Conservation (phyloP, 352 stramenopile genomes). For the Phytophthora pistaciae region DNA sequence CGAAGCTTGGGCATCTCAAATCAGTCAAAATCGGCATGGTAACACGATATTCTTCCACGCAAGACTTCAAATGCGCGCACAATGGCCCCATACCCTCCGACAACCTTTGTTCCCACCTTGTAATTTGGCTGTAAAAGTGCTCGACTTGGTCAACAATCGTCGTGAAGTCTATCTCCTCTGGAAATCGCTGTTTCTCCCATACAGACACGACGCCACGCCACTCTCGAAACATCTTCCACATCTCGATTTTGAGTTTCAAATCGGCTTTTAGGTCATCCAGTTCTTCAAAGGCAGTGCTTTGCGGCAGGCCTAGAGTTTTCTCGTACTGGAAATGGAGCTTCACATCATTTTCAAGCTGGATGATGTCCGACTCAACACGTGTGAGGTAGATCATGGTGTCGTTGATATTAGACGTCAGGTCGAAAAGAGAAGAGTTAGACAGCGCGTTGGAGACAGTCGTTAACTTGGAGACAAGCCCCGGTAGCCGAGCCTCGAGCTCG, state of each 20-base stretch:
- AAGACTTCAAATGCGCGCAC: constrained; percentile 72
- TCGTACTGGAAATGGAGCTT: constrained; percentile 63
- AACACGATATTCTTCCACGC: constrained; percentile 83
- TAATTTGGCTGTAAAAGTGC: constrained; percentile 60
- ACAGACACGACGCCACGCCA: constrained; percentile 61
- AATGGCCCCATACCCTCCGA: constrained; percentile 54
- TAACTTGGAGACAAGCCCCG: constrained; percentile 47
- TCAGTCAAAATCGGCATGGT: constrained; percentile 84
- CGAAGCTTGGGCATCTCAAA: constrained; percentile 64
- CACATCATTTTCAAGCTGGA: constrained; percentile 30
- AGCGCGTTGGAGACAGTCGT: constrained; percentile 42
- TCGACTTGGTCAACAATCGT: constrained; percentile 76
- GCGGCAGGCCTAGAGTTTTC: constrained; percentile 61
- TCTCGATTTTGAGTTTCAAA: constrained; percentile 77
- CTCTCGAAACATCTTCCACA: constrained; percentile 81
- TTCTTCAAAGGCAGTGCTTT: constrained; percentile 82
- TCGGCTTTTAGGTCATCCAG: constrained; percentile 78
- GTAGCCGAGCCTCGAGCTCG: constrained; percentile 71
- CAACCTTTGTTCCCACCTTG: constrained; percentile 62
- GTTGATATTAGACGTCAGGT: constrained; percentile 53
- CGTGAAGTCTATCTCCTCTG: constrained; percentile 69
- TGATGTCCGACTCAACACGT: constrained; percentile 36
- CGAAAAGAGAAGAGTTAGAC: constrained; percentile 50
- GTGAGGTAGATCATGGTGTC: constrained; percentile 61
- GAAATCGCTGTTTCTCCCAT: constrained; percentile 70